Conservation (phyloP, 306 rosid species). For the Lupinus albus region DNA sequence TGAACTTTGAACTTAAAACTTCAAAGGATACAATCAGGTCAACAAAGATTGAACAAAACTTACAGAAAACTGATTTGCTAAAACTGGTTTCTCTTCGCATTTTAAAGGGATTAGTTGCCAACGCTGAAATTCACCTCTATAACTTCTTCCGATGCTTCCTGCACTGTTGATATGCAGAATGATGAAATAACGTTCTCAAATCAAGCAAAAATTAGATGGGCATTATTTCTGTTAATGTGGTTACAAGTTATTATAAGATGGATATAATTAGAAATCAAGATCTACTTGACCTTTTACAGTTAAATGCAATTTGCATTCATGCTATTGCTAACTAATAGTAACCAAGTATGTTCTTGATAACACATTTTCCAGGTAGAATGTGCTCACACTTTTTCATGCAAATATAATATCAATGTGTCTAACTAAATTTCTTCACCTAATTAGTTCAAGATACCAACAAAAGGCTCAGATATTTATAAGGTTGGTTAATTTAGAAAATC, state of each 20-base stretch:
- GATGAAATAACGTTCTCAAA: slow-evolving; percentile 10
- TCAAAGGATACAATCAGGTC: not conserved
- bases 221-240: not conserved
- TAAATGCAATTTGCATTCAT: no score
- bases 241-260: no score
- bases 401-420: no score
- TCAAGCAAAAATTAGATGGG: slow-evolving; percentile 28
- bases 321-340: no score
- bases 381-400: no score
- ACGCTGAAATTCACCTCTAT: slow-evolving; percentile 86
- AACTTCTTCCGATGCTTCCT: slow-evolving; percentile 95
- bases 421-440: no score
- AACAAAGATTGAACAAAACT: slow-evolving; percentile 41
- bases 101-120: slow-evolving; percentile 77
- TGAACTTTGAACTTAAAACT: slow-evolving; percentile 6
- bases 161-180: slow-evolving; percentile 50
- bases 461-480: no score
- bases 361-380: no score
- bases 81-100: slow-evolving; percentile 84
- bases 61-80: slow-evolving; percentile 94
- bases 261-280: no score
- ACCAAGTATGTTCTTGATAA: no score
- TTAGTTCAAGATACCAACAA: no score
- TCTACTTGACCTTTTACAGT: no score
- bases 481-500: slow-evolving; percentile 5